Evolutionary conservation across 2,329 filamentous ascomycete genomes (phyloP), one percentile per base, ranked within the genome.

Genomic region (Fusarium proliferatum): DNA sequence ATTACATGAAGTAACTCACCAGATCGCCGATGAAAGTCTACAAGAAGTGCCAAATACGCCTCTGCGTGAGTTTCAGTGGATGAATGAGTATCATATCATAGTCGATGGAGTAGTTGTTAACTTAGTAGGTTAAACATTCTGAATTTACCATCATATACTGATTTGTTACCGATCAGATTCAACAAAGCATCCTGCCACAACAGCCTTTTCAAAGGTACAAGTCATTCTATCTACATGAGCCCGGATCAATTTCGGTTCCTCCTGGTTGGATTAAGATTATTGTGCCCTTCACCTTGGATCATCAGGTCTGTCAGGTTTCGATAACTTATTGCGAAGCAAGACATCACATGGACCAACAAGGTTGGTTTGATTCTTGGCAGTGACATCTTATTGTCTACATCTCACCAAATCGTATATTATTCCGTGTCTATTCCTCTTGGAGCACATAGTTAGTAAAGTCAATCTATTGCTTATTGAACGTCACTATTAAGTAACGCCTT

Each of bases 21-120:
- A 0, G 23, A 17, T 15, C 5, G 9, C 0, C 5, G 2, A 26
- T 5, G 6, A 34, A 34, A 16, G 3, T 19, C n/a, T 4, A 10
- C 58, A 5, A 12, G 28, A 36, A 17, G 28, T 52, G 3, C n/a
- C 16, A 38, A 8, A 42, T 8, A 52, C 36, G 6, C 46, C 38
- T n/a, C 17, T 52, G 3, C 3, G 21, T 13, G 46, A 52, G 23
- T 10, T 52, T 10, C 36, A 3, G 5, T 61, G 17, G 38, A 41
- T 2, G 15, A 4, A 23, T 2, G 6, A 30, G 0, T 51, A n/a
- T 36, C 17, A 61, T 5, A 17, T 4, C 1, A 3, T 52, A 13
- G 57, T 39, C 6, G 34, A 60, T 12, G 4, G 23, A 16, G 0
- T 61, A 21, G 7, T 43, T n/a, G 45, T 2, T 8, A n/a, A 61